Conservation (phyloP, 2,329 filamentous ascomycete genomes). For the Alternaria sp. region DNA sequence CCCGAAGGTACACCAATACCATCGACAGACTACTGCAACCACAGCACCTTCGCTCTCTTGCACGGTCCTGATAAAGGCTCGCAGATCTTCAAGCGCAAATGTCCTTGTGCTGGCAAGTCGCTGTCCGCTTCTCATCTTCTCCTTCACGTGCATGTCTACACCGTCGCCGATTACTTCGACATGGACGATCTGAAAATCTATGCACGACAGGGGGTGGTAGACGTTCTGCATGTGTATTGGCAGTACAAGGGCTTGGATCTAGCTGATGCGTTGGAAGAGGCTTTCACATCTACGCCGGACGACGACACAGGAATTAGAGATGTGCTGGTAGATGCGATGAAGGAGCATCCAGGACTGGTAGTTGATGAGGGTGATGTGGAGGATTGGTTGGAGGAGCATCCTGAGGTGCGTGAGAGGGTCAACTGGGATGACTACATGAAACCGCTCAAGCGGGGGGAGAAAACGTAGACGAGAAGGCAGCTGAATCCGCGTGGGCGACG, state of each 20-base stretch:
- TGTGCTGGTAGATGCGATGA: slow-evolving; percentile 6
- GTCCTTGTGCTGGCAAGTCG: slow-evolving; percentile 9
- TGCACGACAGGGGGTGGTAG: slow-evolving; percentile 3
- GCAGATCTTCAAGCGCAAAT: slow-evolving; percentile 13
- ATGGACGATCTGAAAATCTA: slow-evolving; percentile 11
- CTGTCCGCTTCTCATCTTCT: slow-evolving; percentile 10
- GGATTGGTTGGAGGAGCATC: slow-evolving; percentile 17
- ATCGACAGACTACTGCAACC: slow-evolving; percentile 8
- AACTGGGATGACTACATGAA: slow-evolving; percentile 2
- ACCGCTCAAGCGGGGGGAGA: neutral
- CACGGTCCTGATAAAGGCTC: neutral
- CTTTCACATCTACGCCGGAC: slow-evolving; percentile 13
- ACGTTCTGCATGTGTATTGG: slow-evolving; percentile 21
- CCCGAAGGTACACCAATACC: slow-evolving; percentile 3
- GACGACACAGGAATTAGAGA: slow-evolving; percentile 10
- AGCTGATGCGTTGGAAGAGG: slow-evolving; percentile 12
- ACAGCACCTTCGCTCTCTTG: slow-evolving; percentile 3
- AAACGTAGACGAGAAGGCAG: too few species aligned
- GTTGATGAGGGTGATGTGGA: slow-evolving; percentile 17
- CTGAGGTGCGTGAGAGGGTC: slow-evolving; percentile 3
- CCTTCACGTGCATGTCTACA: slow-evolving; percentile 14
- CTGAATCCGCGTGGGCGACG: neutral
- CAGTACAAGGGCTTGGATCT: slow-evolving; percentile 5
- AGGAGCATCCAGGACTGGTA: slow-evolving; percentile 11
- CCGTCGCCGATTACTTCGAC: slow-evolving; percentile 15